Evolutionary conservation across 257 asterid genomes (phyloP).

Genomic region (Nicotiana knightiana): DNA sequence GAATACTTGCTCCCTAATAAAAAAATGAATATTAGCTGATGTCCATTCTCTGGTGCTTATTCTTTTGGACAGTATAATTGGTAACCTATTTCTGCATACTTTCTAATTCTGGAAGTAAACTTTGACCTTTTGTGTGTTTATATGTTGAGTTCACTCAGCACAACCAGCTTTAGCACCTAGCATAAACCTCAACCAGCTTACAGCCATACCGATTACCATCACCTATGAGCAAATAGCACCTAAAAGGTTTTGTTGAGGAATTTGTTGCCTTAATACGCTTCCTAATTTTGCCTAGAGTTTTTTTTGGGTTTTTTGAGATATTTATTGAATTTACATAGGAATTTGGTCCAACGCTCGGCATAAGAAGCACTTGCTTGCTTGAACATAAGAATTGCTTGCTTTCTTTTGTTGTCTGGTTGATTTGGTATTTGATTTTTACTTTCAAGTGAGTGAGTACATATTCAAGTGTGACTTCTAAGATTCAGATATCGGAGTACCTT

Average conservation of each 20-base stretch:
- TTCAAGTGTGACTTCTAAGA: not conserved
- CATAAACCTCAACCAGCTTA: not conserved
- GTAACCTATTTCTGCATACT: not conserved
- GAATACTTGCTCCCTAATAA: no score
- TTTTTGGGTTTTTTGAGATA: not conserved
- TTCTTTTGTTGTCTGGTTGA: not conserved
- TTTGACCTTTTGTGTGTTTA: not conserved
- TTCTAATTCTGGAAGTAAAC: not conserved
- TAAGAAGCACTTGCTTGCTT: not conserved
- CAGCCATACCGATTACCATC: not conserved
- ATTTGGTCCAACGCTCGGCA: not conserved
- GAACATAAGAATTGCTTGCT: not conserved
- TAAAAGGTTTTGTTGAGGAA: not conserved
- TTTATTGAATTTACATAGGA: not conserved
- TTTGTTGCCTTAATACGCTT: not conserved
- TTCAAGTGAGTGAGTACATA: not conserved
- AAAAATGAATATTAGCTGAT: not conserved
- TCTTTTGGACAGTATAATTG: not conserved
- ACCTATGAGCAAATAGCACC: not conserved
- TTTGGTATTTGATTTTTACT: not conserved
- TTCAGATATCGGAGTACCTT: not conserved
- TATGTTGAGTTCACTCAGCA: not conserved
- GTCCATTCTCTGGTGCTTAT: not conserved
- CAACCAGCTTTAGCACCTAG: not conserved
- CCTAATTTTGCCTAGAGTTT: not conserved